Evolutionary conservation across 441 rosid genomes (phyloP).

Genomic region (Erodium trifolium): DNA sequence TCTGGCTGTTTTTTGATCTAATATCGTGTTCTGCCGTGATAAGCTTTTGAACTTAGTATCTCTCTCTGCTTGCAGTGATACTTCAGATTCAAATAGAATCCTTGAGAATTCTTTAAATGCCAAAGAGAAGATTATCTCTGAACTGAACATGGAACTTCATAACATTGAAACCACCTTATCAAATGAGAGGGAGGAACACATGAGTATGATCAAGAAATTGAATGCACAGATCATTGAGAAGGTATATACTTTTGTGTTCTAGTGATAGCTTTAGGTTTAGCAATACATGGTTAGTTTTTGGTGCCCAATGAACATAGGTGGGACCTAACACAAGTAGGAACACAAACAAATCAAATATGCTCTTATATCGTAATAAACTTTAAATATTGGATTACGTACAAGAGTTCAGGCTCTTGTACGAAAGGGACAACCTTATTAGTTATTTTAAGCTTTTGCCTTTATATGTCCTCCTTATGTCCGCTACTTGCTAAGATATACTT

Average conservation of each 20-base stretch:
- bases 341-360: constrained; percentile 1
- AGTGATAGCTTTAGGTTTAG: constrained; percentile 4
- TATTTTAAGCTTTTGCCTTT: not conserved
- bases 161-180: constrained; percentile 72
- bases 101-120: constrained; percentile 72
- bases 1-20: constrained; percentile 5
- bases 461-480: not conserved
- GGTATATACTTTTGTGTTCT: constrained; percentile 34
- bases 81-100: constrained; percentile 61
- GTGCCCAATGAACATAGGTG: not conserved
- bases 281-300: not conserved
- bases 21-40: constrained; percentile 13
- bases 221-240: constrained; percentile 59
- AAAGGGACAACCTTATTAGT: constrained; percentile 1
- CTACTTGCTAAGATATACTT: not conserved
- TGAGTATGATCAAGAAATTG: constrained; percentile 73
- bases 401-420: not conserved
- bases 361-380: not conserved
- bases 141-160: constrained; percentile 90
- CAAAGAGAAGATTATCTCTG: constrained; percentile 93
- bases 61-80: constrained; percentile 45
- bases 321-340: not conserved
- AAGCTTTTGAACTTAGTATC: constrained; percentile 13
- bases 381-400: not conserved
- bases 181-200: constrained; percentile 76